Conservation (phyloP, 495 filamentous ascomycete genomes). For the Astrocystis sublimbata region DNA sequence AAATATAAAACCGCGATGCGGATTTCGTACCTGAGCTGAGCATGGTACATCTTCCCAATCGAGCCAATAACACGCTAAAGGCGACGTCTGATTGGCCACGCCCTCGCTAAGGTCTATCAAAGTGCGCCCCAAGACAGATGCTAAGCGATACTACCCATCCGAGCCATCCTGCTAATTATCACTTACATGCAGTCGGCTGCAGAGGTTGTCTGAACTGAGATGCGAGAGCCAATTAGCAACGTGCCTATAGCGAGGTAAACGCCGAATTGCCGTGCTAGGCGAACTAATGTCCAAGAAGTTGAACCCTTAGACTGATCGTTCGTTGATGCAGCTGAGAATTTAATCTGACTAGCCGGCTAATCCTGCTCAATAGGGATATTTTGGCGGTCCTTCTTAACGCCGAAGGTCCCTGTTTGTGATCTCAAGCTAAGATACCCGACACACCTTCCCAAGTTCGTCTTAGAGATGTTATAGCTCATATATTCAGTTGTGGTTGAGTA, state of each 20-base stretch:
- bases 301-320: too few relatives aligned
- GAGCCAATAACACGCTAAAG: background rate
- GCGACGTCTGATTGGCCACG: background rate
- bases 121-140: background rate
- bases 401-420: background rate
- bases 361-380: background rate
- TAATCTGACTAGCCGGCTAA: background rate
- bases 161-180: too few relatives aligned
- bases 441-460: background rate
- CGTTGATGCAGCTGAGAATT: background rate
- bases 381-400: background rate
- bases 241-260: slow-evolving; percentile 9
- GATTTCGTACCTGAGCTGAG: too few relatives aligned
- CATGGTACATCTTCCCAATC: slow-evolving; percentile 6
- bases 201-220: background rate
- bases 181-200: background rate
- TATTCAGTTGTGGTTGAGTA: background rate
- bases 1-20: too few relatives aligned
- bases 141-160: background rate
- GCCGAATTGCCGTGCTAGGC: too few relatives aligned
- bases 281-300: background rate
- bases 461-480: background rate
- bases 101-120: slow-evolving; percentile 11
- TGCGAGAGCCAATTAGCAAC: background rate
- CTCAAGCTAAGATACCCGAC: too few relatives aligned